Percentiles rank a stretch among this genome's conserved stretches.
Evolutionary conservation across 1,139 yeast genomes (phyloP).

Genomic region (Kodamaea fungicola): DNA sequence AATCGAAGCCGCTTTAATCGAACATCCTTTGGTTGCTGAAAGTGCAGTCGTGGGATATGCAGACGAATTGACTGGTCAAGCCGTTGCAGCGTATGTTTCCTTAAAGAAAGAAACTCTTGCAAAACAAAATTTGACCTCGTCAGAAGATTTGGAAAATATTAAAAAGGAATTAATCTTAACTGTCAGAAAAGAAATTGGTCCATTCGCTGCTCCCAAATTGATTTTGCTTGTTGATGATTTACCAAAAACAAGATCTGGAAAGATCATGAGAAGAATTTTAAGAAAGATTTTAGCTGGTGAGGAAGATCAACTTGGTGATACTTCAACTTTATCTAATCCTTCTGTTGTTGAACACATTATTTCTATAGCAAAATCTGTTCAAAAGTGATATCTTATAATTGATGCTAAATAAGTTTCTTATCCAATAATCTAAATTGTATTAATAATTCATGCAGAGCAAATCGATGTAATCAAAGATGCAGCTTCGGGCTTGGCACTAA

Average conservation of each 20-base stretch:
- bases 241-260: slow-evolving; percentile 83
- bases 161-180: slow-evolving; percentile 69
- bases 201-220: slow-evolving; percentile 78
- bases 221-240: slow-evolving; percentile 70
- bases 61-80: slow-evolving; percentile 79
- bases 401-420: slow-evolving; percentile 1
- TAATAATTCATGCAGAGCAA: background rate
- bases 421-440: background rate
- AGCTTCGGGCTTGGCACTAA: slow-evolving; percentile 75
- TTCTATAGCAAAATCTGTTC: slow-evolving; percentile 46
- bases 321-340: slow-evolving; percentile 74
- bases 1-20: slow-evolving; percentile 75
- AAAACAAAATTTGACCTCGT: slow-evolving; percentile 15
- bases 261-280: slow-evolving; percentile 79
- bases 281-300: slow-evolving; percentile 77
- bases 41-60: slow-evolving; percentile 80
- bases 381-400: slow-evolving; percentile 4
- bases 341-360: slow-evolving; percentile 64
- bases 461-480: slow-evolving; percentile 45
- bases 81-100: slow-evolving; percentile 77
- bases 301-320: slow-evolving; percentile 75
- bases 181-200: slow-evolving; percentile 78
- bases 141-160: slow-evolving; percentile 49
- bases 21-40: slow-evolving; percentile 67
- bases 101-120: slow-evolving; percentile 42